phyloP scores from a whole-genome alignment of 768 basidiomycete genomes.

The Cyclocybe cylindracea region DNA sequence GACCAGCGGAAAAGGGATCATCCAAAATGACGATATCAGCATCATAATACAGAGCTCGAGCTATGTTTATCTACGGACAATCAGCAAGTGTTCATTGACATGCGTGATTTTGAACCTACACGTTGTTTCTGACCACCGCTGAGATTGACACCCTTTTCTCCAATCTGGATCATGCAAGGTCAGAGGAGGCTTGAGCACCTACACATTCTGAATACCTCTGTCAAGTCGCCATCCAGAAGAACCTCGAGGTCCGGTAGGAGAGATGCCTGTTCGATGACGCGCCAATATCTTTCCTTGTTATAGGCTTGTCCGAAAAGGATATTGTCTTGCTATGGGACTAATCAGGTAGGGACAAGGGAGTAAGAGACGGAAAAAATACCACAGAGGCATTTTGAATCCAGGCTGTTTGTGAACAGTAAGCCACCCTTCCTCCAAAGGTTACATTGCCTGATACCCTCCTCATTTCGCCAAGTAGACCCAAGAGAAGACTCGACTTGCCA shows the following conservation, averaged over 20 bases:
- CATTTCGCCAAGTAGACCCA: conserved; percentile 76
- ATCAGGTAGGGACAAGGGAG: background rate
- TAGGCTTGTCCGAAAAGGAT: conserved; percentile 66
- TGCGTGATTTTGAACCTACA: conserved; percentile 24
- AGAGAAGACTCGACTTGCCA: conserved; percentile 64
- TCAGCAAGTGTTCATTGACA: background rate
- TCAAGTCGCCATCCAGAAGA: conserved; percentile 70
- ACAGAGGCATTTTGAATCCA: conserved; percentile 77
- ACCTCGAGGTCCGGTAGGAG: conserved; percentile 65
- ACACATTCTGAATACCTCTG: conserved; percentile 45
- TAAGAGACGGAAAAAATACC: conserved; percentile 31
- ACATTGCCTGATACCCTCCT: conserved; percentile 49
- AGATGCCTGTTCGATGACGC: conserved; percentile 55
- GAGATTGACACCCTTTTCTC: conserved; percentile 70
- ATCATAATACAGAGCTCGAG: conserved; percentile 65
- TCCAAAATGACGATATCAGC: conserved; percentile 65
- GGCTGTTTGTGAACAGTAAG: conserved; percentile 72
- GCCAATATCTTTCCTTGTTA: conserved; percentile 69
- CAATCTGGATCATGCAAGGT: conserved; percentile 43
- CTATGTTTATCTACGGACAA: conserved; percentile 58
- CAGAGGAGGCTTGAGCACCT: too few relatives aligned
- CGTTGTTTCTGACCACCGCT: conserved; percentile 70
- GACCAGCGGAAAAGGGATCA: conserved; percentile 66
- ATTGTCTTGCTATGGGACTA: conserved; percentile 53
- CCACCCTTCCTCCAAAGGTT: conserved; percentile 62